Evolutionary conservation across 805 yeast species (phyloP).

Genomic region (Ogataea angusta): DNA sequence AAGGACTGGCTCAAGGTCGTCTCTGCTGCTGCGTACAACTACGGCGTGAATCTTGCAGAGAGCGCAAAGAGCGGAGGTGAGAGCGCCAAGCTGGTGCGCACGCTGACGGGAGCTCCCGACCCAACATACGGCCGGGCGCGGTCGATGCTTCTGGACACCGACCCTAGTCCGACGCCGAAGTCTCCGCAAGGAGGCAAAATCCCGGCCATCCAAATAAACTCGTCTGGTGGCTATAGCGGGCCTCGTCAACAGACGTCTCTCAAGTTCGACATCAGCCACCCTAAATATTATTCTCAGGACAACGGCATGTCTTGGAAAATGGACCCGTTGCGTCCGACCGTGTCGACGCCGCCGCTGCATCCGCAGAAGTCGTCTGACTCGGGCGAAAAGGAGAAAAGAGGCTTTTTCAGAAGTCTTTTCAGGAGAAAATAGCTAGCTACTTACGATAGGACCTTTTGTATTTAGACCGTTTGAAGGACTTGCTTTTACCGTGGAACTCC

Average conservation of each 20-base stretch:
- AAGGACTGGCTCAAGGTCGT: constrained; percentile 30
- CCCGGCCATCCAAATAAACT: constrained; percentile 13
- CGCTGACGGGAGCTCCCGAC: constrained; percentile 41
- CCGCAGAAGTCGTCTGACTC: constrained; percentile 3
- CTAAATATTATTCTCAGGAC: constrained; percentile 14
- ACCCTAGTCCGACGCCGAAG: constrained; percentile 1
- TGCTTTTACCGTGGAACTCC: background rate
- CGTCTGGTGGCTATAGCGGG: constrained; percentile 15
- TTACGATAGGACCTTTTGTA: constrained; percentile 1
- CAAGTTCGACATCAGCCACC: constrained; percentile 23
- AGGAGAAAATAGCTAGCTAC: constrained; percentile 11
- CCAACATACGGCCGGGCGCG: constrained; percentile 23
- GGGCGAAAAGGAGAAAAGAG: constrained; percentile 18
- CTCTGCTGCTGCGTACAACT: constrained; percentile 32
- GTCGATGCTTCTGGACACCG: constrained; percentile 31
- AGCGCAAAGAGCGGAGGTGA: constrained; percentile 37
- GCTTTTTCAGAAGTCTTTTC: constrained; percentile 22
- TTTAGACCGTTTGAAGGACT: background rate
- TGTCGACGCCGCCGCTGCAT: constrained; percentile 1
- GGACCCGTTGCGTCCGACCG: constrained; percentile 5
- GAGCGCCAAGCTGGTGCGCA: constrained; percentile 39
- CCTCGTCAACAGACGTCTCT: constrained; percentile 23
- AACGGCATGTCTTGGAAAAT: background rate
- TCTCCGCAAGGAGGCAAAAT: constrained; percentile 6
- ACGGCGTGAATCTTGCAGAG: constrained; percentile 35